Evolutionary conservation across 2,329 filamentous ascomycete genomes (phyloP).

Genomic region (Fusarium nematophilum): DNA sequence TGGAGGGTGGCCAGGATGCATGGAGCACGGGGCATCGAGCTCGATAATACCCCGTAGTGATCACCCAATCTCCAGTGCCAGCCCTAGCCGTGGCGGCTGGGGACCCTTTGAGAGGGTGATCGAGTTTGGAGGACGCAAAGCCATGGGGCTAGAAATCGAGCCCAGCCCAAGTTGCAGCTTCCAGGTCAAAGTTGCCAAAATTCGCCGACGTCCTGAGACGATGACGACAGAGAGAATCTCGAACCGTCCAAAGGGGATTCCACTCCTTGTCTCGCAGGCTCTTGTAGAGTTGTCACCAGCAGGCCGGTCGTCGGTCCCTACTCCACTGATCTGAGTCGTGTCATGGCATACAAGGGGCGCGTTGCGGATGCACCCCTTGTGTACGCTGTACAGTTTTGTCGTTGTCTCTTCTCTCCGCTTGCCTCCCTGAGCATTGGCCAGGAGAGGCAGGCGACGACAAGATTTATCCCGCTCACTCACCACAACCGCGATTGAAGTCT

Average conservation of each 20-base stretch:
- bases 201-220: constrained; percentile 18
- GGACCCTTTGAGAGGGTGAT: constrained; percentile 20
- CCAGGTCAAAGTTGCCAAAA: constrained; percentile 10
- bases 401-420: constrained; percentile 41
- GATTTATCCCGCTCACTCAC: constrained; percentile 10
- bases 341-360: constrained; percentile 19
- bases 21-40: constrained; percentile 15
- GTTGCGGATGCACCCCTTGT: constrained; percentile 32
- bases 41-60: constrained; percentile 17
- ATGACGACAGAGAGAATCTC: constrained; percentile 15
- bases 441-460: constrained; percentile 5
- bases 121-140: constrained; percentile 5
- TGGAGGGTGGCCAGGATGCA: constrained; percentile 11
- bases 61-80: constrained; percentile 19
- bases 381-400: constrained; percentile 14
- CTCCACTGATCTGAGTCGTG: constrained; percentile 16
- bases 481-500: constrained; percentile 12
- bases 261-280: constrained; percentile 12
- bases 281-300: constrained; percentile 7
- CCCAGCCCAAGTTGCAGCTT: constrained; percentile 15
- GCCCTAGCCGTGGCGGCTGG: constrained; percentile 21
- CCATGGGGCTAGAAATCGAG: neutral
- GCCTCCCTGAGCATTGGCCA: constrained; percentile 12
- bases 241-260: constrained; percentile 11
- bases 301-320: constrained; percentile 13